Base-by-base conservation (phyloP, 2,329 filamentous ascomycete species). In the Arthrobotrys entomopaga region DNA sequence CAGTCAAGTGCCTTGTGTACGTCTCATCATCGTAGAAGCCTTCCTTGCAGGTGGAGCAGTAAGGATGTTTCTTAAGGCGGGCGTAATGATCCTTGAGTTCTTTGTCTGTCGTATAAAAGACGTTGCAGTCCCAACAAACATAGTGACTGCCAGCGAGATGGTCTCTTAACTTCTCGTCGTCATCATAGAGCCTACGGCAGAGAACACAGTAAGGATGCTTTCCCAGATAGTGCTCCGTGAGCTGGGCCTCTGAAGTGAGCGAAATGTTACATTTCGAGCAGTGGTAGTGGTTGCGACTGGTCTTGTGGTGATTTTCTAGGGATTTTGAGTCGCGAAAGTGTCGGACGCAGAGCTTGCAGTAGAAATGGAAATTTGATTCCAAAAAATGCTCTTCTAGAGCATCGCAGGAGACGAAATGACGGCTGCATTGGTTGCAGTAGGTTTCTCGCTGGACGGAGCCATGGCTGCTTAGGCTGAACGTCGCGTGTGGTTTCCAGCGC, bases 111-210 rank as follows among this genome's bases (percentile, higher is more conserved):
- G 71, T 67, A 34, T 75, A 75, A 22, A 75, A 75, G 2, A 75
- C 71, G 50, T 75, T 69, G 22, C 71, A 75, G 43, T 67, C 71
- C 71, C 71, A 75, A 38, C 71, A 75, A 19, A 66, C 64, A 49
- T 75, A 56, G 20, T 75, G 71, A 24, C 65, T 69, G 13, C 46
- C 40, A 3, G 63, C 53, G 11, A 75, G 52, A 40, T 75, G 71
- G 15, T 67, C 71, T 24, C 46, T 57, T 20, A 75, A 43, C 24
- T 67, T 67, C 7, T 64, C 57, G 26, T 75, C 71, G 40, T 69
- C 40, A 15, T 75, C 71, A 22, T 58, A 75, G 34, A 75, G 48
- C 24, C 64, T 75, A 16, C 57, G 40, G 34, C 71, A 75, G 7
- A 75, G 64, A 20, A 75, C 65, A 26, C 71, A 75, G 43, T 59